Evolutionary conservation across 352 stramenopile species (phyloP).

Genomic region (Globisporangium lucens): DNA sequence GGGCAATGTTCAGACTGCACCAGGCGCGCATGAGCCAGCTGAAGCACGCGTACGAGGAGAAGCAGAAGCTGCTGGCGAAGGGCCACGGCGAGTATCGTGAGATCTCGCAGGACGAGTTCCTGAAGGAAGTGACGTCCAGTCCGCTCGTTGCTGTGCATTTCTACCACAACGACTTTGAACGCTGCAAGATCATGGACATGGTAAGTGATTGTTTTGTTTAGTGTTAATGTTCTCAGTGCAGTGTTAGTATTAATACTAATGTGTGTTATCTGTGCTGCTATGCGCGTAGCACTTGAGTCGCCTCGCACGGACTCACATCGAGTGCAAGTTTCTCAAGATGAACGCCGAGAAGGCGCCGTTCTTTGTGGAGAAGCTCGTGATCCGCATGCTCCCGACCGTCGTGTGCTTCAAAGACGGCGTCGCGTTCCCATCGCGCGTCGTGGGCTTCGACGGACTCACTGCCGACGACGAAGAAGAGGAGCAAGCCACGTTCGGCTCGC

Average conservation of each 20-base stretch:
- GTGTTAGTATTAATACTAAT: not conserved
- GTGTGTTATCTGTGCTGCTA: not conserved
- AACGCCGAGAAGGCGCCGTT: constrained; percentile 95
- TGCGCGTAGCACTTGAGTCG: constrained; percentile 42
- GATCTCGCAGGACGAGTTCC: constrained; percentile 95
- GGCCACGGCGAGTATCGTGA: constrained; percentile 85
- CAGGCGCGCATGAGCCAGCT: constrained; percentile 70
- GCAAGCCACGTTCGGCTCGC: constrained; percentile 32
- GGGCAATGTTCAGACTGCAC: constrained; percentile 53
- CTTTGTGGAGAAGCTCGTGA: constrained; percentile 91
- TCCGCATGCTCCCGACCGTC: constrained; percentile 93
- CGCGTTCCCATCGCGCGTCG: constrained; percentile 84
- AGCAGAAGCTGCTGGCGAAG: constrained; percentile 54
- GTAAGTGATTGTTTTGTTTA: constrained; percentile 5
- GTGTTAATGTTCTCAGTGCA: not conserved
- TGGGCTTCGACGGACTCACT: constrained; percentile 93
- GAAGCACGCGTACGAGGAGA: constrained; percentile 62
- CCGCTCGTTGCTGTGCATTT: constrained; percentile 91
- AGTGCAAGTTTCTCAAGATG: constrained; percentile 95
- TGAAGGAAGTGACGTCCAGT: constrained; percentile 90
- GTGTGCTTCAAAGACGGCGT: constrained; percentile 92
- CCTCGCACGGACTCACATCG: constrained; percentile 65
- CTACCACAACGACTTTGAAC: constrained; percentile 97
- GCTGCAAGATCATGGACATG: constrained; percentile 98
- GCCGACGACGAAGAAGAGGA: constrained; percentile 64